Percentiles rank a stretch among this genome's conserved stretches.
These are phyloP conservation scores for Sarocladium brachiariae DNA, from an alignment of 2,329 filamentous ascomycete genomes.

Conservation along the genomic window DNA sequence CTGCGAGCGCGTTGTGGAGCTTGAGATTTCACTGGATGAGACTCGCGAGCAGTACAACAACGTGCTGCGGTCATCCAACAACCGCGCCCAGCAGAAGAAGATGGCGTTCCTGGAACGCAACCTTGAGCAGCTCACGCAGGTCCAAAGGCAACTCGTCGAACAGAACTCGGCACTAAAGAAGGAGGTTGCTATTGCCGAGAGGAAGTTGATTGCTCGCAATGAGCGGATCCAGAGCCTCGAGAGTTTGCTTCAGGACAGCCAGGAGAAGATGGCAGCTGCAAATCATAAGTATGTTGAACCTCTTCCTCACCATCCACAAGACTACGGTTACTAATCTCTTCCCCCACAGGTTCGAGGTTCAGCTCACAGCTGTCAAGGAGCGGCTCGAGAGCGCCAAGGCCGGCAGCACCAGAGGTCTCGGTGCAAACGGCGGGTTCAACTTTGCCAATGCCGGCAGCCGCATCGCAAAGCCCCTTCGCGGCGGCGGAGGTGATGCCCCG, in stretches of 20 bases:
- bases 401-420: conserved; percentile 79
- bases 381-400: conserved; percentile 92
- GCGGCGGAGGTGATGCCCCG: conserved; percentile 47
- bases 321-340: neutral
- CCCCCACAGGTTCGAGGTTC: conserved; percentile 76
- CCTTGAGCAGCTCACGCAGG: conserved; percentile 92
- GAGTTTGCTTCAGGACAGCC: conserved; percentile 86
- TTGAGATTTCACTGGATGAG: conserved; percentile 95
- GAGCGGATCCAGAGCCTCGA: conserved; percentile 95
- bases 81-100: conserved; percentile 99
- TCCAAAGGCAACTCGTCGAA: conserved; percentile 95
- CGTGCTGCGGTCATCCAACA: conserved; percentile 92
- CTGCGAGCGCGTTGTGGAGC: conserved; percentile 94
- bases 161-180: conserved; percentile 98
- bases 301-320: neutral
- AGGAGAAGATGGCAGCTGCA: conserved; percentile 94
- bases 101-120: conserved; percentile 99
- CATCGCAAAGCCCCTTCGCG: conserved; percentile 63
- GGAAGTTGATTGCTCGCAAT: conserved; percentile 92
- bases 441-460: conserved; percentile 58
- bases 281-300: conserved; percentile 83
- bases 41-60: conserved; percentile 99
- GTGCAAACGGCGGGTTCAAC: conserved; percentile 62
- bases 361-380: conserved; percentile 96
- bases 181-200: conserved; percentile 96